phyloP scores from a whole-genome alignment of 2,329 filamentous ascomycete genomes.

The Trichoderma cornu-damae region DNA sequence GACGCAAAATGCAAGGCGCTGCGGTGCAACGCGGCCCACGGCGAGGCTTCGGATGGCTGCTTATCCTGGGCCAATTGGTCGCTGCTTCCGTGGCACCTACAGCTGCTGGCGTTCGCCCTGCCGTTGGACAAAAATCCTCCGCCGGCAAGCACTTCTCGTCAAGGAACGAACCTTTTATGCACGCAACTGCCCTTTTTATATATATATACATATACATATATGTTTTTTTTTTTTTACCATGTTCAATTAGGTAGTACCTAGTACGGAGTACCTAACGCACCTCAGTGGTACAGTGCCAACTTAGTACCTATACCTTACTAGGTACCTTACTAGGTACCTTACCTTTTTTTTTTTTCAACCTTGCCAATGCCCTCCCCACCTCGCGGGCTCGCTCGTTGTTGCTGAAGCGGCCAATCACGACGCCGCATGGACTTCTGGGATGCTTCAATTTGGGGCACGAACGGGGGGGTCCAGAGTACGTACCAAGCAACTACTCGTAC shows the following conservation, averaged over 20 bases:
- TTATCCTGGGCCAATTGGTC: background rate
- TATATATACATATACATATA: too few species aligned
- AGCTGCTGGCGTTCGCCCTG: background rate
- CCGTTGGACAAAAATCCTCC: background rate
- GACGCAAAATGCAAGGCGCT: background rate
- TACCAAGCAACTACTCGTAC: too few species aligned
- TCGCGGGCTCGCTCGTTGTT: slow-evolving; percentile 2
- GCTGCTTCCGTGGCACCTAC: background rate
- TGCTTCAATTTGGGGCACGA: slow-evolving; percentile 16
- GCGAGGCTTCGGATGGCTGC: background rate
- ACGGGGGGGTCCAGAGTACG: slow-evolving; percentile 4
- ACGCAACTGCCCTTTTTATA: too few species aligned
- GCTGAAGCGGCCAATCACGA: slow-evolving; percentile 12
- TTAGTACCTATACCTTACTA: too few species aligned
- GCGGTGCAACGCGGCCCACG: background rate
- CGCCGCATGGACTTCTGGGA: slow-evolving; percentile 15
- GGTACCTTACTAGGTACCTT: too few species aligned
- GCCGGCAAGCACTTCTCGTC: too few species aligned
- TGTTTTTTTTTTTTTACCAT: too few species aligned
- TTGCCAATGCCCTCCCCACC: slow-evolving; percentile 1
- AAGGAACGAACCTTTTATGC: too few species aligned
- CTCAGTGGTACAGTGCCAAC: too few species aligned
- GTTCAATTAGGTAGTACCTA: too few species aligned
- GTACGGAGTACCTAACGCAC: too few species aligned
- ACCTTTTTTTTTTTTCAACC: too few species aligned